Percentiles rank a stretch among this genome's conserved stretches.
Conservation (phyloP, 495 filamentous ascomycete species). For the Lasiosphaeria miniovina region DNA sequence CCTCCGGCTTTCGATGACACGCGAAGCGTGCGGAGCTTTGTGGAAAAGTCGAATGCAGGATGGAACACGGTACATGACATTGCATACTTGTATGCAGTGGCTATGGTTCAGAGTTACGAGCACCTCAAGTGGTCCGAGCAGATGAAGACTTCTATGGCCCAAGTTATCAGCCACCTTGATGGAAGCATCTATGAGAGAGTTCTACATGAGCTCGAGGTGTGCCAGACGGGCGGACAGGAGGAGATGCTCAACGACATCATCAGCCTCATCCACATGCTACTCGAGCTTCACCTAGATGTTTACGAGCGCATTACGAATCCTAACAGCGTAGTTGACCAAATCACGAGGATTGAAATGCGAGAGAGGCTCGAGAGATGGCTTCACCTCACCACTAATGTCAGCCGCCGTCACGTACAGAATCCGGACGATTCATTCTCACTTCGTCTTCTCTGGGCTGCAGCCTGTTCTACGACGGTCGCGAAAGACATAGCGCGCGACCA, state of each 20-base stretch:
- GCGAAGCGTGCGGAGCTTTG: slow-evolving; percentile 56
- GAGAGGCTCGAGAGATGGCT: slow-evolving; percentile 76
- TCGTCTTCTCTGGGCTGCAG: slow-evolving; percentile 81
- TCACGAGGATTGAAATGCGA: slow-evolving; percentile 57
- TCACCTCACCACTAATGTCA: slow-evolving; percentile 61
- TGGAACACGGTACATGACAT: slow-evolving; percentile 62
- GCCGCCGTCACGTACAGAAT: slow-evolving; percentile 39
- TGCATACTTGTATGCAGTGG: slow-evolving; percentile 61
- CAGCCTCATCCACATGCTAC: slow-evolving; percentile 71
- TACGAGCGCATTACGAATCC: slow-evolving; percentile 75
- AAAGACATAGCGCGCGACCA: slow-evolving; percentile 71
- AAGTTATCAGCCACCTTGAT: slow-evolving; percentile 65
- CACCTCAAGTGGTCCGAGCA: slow-evolving; percentile 65
- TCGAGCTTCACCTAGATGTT: slow-evolving; percentile 86
- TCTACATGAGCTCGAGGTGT: slow-evolving; percentile 39
- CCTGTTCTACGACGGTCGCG: slow-evolving; percentile 67
- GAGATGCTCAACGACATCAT: slow-evolving; percentile 31
- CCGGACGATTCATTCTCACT: slow-evolving; percentile 48
- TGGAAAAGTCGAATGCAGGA: slow-evolving; percentile 48
- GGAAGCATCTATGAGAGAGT: slow-evolving; percentile 62
- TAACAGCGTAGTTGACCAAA: slow-evolving; percentile 62
- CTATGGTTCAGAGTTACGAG: slow-evolving; percentile 60
- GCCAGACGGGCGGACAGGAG: slow-evolving; percentile 22
- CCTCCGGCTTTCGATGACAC: slow-evolving; percentile 54
- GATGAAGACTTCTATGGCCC: slow-evolving; percentile 67